Percentiles rank a stretch among this genome's conserved stretches.
These are phyloP conservation scores for Candida anutae DNA, from an alignment of 1,139 yeast species.

Conservation along the genomic window DNA sequence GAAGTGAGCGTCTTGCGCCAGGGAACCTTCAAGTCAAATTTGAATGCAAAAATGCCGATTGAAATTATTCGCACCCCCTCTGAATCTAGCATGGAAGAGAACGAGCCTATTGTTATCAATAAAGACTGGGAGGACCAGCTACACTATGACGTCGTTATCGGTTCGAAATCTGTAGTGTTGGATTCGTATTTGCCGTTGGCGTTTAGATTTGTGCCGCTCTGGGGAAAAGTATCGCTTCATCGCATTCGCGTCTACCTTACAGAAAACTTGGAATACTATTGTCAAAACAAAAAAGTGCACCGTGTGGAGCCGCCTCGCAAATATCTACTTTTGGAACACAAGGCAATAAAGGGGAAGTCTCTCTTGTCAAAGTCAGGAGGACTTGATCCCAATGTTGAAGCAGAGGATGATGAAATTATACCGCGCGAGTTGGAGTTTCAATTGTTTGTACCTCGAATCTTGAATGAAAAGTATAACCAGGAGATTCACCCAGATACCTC, in stretches of 20 bases:
- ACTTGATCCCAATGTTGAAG: constrained; percentile 12
- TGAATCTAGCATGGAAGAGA: constrained; percentile 73
- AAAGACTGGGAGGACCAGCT: constrained; percentile 93
- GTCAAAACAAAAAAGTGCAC: constrained; percentile 80
- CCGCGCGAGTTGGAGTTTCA: constrained; percentile 75
- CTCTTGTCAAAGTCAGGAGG: constrained; percentile 22
- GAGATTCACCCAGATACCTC: constrained; percentile 77
- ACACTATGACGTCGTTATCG: constrained; percentile 82
- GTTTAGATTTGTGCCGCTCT: constrained; percentile 71
- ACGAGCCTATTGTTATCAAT: constrained; percentile 86
- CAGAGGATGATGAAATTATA: constrained; percentile 37
- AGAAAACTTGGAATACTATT: constrained; percentile 84
- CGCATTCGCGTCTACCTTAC: constrained; percentile 78
- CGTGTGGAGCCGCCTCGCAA: constrained; percentile 85
- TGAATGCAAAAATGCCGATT: constrained; percentile 58
- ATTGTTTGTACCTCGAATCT: constrained; percentile 63
- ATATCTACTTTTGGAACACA: constrained; percentile 70
- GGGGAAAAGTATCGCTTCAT: constrained; percentile 79
- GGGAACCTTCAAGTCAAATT: constrained; percentile 79
- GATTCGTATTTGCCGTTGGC: constrained; percentile 81
- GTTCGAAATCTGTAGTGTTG: constrained; percentile 77
- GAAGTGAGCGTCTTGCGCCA: constrained; percentile 64
- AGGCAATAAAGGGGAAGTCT: constrained; percentile 49
- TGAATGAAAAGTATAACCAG: constrained; percentile 38
- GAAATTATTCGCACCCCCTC: constrained; percentile 68